Percentiles rank a stretch among this genome's conserved stretches.
Evolutionary conservation across 2,329 filamentous ascomycete species (phyloP).

Genomic region (Xylaria sp.): DNA sequence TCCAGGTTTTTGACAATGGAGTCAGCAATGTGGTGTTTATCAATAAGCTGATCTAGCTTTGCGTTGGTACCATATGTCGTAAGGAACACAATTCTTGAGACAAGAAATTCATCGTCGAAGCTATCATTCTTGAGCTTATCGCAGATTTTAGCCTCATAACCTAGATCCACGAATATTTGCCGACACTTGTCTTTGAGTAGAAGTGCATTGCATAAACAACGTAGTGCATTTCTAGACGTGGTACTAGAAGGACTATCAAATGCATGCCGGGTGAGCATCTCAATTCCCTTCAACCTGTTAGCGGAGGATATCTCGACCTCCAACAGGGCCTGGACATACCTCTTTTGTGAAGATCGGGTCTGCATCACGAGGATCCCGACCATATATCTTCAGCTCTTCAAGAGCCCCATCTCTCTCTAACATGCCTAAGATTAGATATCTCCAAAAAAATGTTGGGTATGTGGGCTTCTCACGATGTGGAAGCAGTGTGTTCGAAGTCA

Average conservation of each 20-base stretch:
- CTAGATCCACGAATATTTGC: constrained; percentile 74
- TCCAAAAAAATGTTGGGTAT: background rate
- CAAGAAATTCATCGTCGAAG: constrained; percentile 84
- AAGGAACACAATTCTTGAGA: constrained; percentile 79
- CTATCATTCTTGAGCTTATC: constrained; percentile 73
- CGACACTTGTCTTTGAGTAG: constrained; percentile 71
- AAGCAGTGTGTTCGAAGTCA: constrained; percentile 63
- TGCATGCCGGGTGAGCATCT: constrained; percentile 72
- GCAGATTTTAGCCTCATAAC: constrained; percentile 70
- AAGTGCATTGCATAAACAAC: constrained; percentile 85
- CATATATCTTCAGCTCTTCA: constrained; percentile 77
- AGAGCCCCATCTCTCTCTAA: constrained; percentile 64
- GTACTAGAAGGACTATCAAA: constrained; percentile 68
- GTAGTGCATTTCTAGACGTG: constrained; percentile 75
- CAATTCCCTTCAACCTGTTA: constrained; percentile 66
- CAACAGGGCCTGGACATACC: constrained; percentile 49
- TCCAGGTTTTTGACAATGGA: constrained; percentile 72
- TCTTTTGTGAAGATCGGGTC: constrained; percentile 84
- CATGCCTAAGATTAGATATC: constrained; percentile 21
- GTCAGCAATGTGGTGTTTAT: constrained; percentile 69
- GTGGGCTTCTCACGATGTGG: constrained; percentile 63
- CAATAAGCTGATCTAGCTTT: constrained; percentile 68
- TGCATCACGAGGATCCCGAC: constrained; percentile 72
- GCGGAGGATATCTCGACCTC: constrained; percentile 14
- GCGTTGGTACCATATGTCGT: constrained; percentile 78